A percentile compares a stretch with the other conserved stretches of the same genome.
Conservation (phyloP, 2,329 filamentous ascomycete genomes). For the Herpotrichia juniperi region DNA sequence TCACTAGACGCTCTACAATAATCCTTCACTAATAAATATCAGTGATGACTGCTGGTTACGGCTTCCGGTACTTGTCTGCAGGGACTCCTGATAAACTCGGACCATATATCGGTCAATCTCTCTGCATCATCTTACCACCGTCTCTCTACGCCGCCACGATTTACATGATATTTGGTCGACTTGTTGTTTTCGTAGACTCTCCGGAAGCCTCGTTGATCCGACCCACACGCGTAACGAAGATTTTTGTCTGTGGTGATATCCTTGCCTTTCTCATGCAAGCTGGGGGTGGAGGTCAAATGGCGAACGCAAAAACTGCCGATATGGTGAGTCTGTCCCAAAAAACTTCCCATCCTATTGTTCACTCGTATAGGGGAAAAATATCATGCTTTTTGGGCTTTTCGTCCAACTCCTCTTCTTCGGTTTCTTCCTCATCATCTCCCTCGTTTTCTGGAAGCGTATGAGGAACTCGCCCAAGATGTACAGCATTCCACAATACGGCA, state of each 20-base stretch:
- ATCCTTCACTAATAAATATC: conserved; percentile 1
- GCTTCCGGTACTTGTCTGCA: conserved; percentile 22
- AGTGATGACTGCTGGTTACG: conserved; percentile 31
- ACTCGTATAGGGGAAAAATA: no score
- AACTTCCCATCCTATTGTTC: no score
- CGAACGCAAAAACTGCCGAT: conserved; percentile 15
- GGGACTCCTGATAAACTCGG: conserved; percentile 15
- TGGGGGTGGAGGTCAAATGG: conserved; percentile 35
- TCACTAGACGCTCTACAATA: no score
- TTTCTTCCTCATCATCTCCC: conserved; percentile 26
- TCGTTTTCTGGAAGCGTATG: conserved; percentile 30
- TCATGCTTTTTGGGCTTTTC: conserved; percentile 30
- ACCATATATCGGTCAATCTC: conserved; percentile 45
- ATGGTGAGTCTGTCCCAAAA: no score
- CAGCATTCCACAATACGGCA: conserved; percentile 33
- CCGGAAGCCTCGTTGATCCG: conserved; percentile 49
- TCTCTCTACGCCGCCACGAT: conserved; percentile 53
- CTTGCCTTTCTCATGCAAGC: conserved; percentile 58
- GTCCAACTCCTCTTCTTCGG: conserved; percentile 32
- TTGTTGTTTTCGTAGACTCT: conserved; percentile 48
- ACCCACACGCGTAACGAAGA: conserved; percentile 54
- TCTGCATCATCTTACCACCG: conserved; percentile 49
- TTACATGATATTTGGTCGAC: conserved; percentile 51
- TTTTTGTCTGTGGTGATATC: conserved; percentile 62
- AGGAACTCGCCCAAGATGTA: conserved; percentile 14